A percentile compares a stretch with the other conserved stretches of the same genome.
Evolutionary conservation across 257 asterid genomes (phyloP).

Genomic region (Anisodus acutangulus): DNA sequence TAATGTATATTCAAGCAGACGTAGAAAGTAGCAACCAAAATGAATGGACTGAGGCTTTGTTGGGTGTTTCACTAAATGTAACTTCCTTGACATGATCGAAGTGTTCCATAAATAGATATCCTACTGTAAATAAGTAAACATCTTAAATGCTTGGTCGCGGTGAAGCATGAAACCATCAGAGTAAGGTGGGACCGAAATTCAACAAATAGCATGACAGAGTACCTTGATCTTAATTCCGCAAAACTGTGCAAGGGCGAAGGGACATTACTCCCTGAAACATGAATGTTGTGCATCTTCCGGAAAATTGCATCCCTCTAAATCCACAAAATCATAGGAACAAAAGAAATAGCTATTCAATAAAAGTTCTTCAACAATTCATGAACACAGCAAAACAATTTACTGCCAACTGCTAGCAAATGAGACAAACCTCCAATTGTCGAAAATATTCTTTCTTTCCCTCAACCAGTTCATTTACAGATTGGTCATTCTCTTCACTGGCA

Average conservation of each 20-base stretch:
- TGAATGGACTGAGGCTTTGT: not conserved
- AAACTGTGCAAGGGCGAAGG: conserved; percentile 83
- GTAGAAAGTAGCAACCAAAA: not conserved
- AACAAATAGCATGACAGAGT: conserved; percentile 23
- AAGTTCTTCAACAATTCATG: not conserved
- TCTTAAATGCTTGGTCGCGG: not conserved
- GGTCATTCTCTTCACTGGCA: conserved; percentile 43
- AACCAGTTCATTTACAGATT: conserved; percentile 45
- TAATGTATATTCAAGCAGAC: not conserved
- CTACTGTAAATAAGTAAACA: conserved; percentile 17
- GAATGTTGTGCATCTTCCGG: conserved; percentile 80
- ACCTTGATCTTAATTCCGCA: conserved; percentile 72
- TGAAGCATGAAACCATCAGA: not conserved
- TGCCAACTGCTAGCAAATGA: not conserved
- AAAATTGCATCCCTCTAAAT: conserved; percentile 72
- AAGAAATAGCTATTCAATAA: not conserved
- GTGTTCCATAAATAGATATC: not conserved
- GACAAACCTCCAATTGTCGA: conserved; percentile 75
- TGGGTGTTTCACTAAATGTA: not conserved
- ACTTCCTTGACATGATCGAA: not conserved
- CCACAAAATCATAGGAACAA: not conserved
- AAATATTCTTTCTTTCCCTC: conserved; percentile 75
- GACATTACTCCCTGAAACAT: conserved; percentile 83
- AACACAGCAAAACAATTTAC: not conserved
- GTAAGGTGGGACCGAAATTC: not conserved